Base-by-base conservation (phyloP, 2,329 filamentous ascomycete genomes). In the Sporothrix schenckii region DNA sequence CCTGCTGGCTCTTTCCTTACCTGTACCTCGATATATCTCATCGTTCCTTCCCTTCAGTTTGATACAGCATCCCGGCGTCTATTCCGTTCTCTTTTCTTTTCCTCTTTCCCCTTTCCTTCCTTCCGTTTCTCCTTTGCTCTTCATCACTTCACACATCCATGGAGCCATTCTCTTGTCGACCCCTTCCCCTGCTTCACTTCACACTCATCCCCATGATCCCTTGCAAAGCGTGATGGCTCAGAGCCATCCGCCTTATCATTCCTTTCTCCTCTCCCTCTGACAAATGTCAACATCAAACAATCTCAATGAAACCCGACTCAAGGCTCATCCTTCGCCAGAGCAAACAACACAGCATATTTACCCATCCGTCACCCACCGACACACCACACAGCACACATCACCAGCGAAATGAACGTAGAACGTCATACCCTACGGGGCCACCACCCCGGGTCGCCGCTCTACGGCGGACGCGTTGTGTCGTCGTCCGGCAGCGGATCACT, bases 401-500 rank as follows among this genome's bases (percentile, higher is more conserved):
- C n/a, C 39, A 30, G 10, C 21, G 19, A 19, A 14, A 72, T 72
- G 65, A 61, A 47, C 44, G 41, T 6, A 16, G 66, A 66, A 19
- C 13, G 49, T 19, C 49, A 30, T n/a, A 54, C 27, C 0, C 13
- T 66, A 0, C 58, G 58, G 30, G 50, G 49, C 19, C 70, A 68
- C 41, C 61, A 63, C 47, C 63, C 56, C 39, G 68, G 70, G 47
- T 44, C 63, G 54, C 56, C 70, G 13, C n/a, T 66, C 2, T 52
- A 53, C 24, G 61, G 70, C 47, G 27, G 56, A 54, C 70, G 70
- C 3, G 21, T 49, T 41, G 30, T 14, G 19, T 19, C 70, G 9
- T 69, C 70, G 27, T 68, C 68, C 65, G 49, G 65, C 50, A 70
- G 58, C 52, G 41, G 54, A 50, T 72, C 71, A 5, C 52, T 72